A percentile compares a stretch with the other conserved stretches of the same genome.
phyloP scores from a whole-genome alignment of 129 eudicot genomes.

The Escallonia rubra region DNA sequence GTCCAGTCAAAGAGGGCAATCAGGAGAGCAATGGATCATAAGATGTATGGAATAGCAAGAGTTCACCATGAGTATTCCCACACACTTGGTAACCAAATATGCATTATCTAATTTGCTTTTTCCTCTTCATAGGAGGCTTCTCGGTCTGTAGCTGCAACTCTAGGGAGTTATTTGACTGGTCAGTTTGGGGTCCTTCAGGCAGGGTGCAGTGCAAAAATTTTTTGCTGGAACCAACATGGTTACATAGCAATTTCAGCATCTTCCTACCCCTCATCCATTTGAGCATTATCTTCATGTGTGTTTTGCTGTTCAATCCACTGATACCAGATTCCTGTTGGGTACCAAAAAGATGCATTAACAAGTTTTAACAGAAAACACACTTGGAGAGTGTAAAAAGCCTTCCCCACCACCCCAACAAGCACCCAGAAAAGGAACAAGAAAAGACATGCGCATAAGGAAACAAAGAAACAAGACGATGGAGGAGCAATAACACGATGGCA shows the following conservation, averaged over 20 bases:
- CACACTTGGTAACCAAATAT: neutral
- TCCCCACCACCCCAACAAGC: neutral
- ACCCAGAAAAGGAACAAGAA: too few species aligned
- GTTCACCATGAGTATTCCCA: neutral
- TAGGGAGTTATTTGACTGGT: slow-evolving; percentile 2
- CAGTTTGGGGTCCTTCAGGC: slow-evolving; percentile 38
- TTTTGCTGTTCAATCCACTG: slow-evolving; percentile 52
- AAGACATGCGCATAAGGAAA: too few species aligned
- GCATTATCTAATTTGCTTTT: neutral
- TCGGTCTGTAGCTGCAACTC: slow-evolving; percentile 13
- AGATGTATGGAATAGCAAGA: neutral
- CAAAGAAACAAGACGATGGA: too few species aligned
- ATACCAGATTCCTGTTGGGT: slow-evolving; percentile 43
- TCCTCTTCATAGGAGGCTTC: slow-evolving; percentile 7
- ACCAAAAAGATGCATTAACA: neutral
- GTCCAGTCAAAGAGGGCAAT: neutral
- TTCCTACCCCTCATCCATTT: slow-evolving; percentile 62
- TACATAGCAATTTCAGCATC: slow-evolving; percentile 48
- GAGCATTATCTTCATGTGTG: slow-evolving; percentile 58
- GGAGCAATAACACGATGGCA: too few species aligned
- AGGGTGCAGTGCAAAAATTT: slow-evolving; percentile 42
- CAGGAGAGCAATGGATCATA: neutral
- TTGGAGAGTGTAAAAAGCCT: neutral
- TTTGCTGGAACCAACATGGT: slow-evolving; percentile 47
- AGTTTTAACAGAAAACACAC: neutral